Percentiles rank a stretch among this genome's conserved stretches.
These are phyloP conservation scores for Erigeron canadensis DNA, from an alignment of 129 eudicot species.

Conservation along the genomic window DNA sequence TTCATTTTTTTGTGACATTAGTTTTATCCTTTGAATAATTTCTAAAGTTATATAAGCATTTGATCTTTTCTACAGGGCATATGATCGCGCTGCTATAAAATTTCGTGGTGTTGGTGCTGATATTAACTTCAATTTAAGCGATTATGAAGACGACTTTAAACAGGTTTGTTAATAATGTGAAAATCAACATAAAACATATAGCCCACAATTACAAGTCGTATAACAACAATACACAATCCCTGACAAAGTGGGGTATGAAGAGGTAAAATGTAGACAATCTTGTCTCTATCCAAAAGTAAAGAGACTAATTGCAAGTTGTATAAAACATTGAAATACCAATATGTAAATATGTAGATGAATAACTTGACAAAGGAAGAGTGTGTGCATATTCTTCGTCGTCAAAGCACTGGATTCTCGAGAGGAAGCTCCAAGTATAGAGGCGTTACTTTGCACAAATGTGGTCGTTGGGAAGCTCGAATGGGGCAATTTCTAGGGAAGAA, in stretches of 20 bases:
- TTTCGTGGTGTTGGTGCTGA: conserved; percentile 81
- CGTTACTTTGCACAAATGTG: conserved; percentile 83
- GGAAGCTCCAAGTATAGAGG: conserved; percentile 83
- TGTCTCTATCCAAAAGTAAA: too few species aligned
- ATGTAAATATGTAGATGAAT: conserved; percentile 44
- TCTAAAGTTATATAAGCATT: background rate
- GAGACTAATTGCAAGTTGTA: background rate
- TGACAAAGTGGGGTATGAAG: too few species aligned
- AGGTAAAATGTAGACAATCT: too few species aligned
- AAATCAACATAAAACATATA: background rate
- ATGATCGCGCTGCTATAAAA: conserved; percentile 63
- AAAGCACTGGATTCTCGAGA: conserved; percentile 80
- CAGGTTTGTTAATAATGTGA: conserved; percentile 37
- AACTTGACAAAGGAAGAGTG: conserved; percentile 76
- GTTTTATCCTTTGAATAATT: background rate
- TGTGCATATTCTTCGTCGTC: conserved; percentile 84
- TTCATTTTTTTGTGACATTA: background rate
- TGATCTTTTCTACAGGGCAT: background rate
- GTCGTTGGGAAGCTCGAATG: conserved; percentile 93
- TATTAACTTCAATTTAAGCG: conserved; percentile 57
- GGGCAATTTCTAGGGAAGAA: conserved; percentile 84
- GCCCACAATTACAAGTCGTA: background rate
- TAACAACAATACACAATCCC: too few species aligned
- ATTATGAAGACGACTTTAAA: conserved; percentile 61
- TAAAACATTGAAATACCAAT: background rate